Conservation (phyloP, 2,329 filamentous ascomycete species). For the Epichloe brachyelytri region DNA sequence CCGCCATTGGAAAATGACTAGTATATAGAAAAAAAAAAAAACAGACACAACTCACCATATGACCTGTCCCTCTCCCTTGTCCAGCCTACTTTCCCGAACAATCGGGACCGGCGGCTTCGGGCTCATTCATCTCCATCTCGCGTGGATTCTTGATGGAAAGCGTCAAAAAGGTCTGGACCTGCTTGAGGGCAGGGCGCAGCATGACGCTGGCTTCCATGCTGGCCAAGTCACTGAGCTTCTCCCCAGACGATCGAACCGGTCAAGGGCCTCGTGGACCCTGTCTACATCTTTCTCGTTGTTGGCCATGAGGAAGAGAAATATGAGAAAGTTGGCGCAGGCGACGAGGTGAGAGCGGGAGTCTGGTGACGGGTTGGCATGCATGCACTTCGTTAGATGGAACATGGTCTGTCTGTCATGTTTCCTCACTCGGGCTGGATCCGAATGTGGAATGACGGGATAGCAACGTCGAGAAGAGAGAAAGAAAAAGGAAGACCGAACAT, state of each 20-base stretch:
- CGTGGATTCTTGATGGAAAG: not conserved
- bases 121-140: not conserved
- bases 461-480: not conserved
- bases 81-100: not conserved
- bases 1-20: too few relatives aligned
- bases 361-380: not conserved
- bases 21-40: too few relatives aligned
- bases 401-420: not conserved
- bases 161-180: not conserved
- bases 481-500: not conserved
- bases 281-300: not conserved
- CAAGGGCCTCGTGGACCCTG: not conserved
- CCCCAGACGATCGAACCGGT: not conserved
- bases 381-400: too few relatives aligned
- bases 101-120: not conserved
- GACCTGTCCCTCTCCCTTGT: not conserved
- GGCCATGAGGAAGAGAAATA: conserved; percentile 32
- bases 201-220: not conserved
- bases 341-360: conserved; percentile 29
- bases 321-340: conserved; percentile 33
- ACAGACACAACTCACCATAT: not conserved
- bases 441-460: too few relatives aligned
- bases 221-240: not conserved
- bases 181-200: not conserved
- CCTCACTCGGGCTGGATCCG: too few relatives aligned